Evolutionary conservation across 768 basidiomycete genomes (phyloP), one percentile per base, ranked within the genome.

Genomic region (Rhodotorula paludigena): DNA sequence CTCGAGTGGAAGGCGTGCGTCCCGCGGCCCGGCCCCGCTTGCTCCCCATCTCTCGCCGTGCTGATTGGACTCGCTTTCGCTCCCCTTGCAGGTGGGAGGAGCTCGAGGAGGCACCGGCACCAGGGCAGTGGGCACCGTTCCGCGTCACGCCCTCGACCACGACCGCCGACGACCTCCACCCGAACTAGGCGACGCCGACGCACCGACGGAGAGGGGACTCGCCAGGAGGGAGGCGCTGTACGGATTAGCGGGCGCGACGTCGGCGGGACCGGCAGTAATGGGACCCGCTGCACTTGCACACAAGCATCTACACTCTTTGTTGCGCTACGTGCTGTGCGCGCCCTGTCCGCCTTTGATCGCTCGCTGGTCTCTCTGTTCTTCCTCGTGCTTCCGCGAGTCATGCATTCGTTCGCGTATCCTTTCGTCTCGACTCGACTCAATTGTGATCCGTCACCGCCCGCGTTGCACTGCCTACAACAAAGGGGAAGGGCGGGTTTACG

Each of bases 1-100:
- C 76, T 87, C n/a, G 88, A 92, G 76, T 98, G 91, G 92, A 94
- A 93, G 81, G 85, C 89, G 93, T 97, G 78, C 78, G 92, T 87
- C 56, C 33, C 25, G 18, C 10, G 21, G 28, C 30, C 28, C n/a
- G 8, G 9, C 25, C 16, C n/a, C n/a, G 25, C 54, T 12, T 12
- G 36, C 12, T 7, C 30, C n/a, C 18, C 38, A 16, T 28, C n/a
- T 16, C 52, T 21, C 18, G 21, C 49, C 49, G 18, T 2, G 6
- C 49, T 51, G 49, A 32, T 20, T n/a, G n/a, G n/a, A n/a, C n/a
- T n/a, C 49, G 23, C 8, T 2, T 38, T 38, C 11, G 18, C 9
- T 49, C 49, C 58, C 69, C 7, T 30, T 65, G 52, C 73, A 92
- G 93, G 45, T 96, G 91, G 92, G 92, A 94, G 77, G 83, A 89